Base-by-base conservation (phyloP, 2,329 filamentous ascomycete genomes). In the Cyphellophora europaea region DNA sequence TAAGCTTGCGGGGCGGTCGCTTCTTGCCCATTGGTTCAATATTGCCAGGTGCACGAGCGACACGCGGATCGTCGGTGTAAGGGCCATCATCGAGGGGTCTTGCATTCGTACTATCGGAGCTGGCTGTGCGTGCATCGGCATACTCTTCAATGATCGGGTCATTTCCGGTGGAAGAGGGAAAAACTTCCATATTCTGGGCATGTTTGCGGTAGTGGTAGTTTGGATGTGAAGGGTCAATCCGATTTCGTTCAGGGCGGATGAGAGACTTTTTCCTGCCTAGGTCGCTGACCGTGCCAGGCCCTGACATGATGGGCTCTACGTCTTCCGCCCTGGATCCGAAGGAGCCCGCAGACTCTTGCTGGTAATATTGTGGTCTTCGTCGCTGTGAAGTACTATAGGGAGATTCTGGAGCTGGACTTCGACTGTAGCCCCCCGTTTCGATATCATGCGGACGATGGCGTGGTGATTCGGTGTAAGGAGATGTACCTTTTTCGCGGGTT, bases 201-300 rank as follows among this genome's bases (percentile, higher is more conserved):
- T 94, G 88, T 57, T 93, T 83, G 48, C 86, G 79, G 61, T 98
- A 98, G 62, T 95, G 75, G 55, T 95, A 98, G 58, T 96, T 93
- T 11, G 88, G 87, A 56, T 96, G 87, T 49, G 88, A 82, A 45
- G 72, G 78, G 49, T 88, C 82, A 48, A 93, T 85, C 49, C 82
- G 77, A 52, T 82, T 82, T 47, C 91, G 77, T 62, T 98, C 91
- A 1, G 91, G 91, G 42, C 83, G 74, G 53, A 98, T 79, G 44
- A 98, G 67, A 58, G 85, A 95, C 56, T 82, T 78, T 62, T 96
- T 96, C 49, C 88, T 77, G 41, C 61, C 58, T 38, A 79, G 48
- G 11, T 77, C 74, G 12, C 43, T 63, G 38, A 44, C 49, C 38
- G 42, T 44, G 41, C 49, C 43, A 41, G 47, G 51, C 11, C 30